A percentile compares a stretch with the other conserved stretches of the same genome.
phyloP scores from a whole-genome alignment of 176 grass and related monocot species.

The Oryza meyeriana region DNA sequence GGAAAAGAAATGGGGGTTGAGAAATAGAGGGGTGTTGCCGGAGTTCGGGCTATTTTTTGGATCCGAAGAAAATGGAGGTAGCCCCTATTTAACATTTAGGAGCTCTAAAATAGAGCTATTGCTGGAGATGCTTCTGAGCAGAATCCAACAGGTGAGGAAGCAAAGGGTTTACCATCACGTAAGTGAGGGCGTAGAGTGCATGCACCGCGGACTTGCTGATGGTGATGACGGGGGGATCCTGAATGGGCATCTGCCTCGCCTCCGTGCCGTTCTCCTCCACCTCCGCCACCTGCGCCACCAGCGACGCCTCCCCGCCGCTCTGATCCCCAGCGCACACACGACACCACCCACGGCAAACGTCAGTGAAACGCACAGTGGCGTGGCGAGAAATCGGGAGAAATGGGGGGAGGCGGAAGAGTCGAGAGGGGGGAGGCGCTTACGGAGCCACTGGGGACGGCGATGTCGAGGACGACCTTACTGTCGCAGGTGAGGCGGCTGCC shows the following conservation, averaged over 20 bases:
- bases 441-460: slow-evolving; percentile 62
- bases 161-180: slow-evolving; percentile 52
- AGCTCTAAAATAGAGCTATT: no score
- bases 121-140: no score
- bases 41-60: no score
- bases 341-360: not conserved
- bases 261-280: slow-evolving; percentile 49
- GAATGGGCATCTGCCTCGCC: slow-evolving; percentile 33
- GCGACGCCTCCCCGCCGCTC: slow-evolving; percentile 72
- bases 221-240: slow-evolving; percentile 58
- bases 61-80: no score
- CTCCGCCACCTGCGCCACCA: slow-evolving; percentile 63
- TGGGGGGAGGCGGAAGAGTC: not conserved
- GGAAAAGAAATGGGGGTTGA: no score
- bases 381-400: not conserved
- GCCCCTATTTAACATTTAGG: no score
- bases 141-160: not conserved
- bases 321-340: slow-evolving; percentile 15
- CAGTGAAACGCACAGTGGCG: not conserved
- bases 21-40: no score
- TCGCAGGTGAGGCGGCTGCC: slow-evolving; percentile 47
- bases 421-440: slow-evolving; percentile 18
- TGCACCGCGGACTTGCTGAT: slow-evolving; percentile 62
- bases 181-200: slow-evolving; percentile 54
- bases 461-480: slow-evolving; percentile 65